Evolutionary conservation across 441 rosid species (phyloP), one percentile per base, ranked within the genome.

Genomic region (Adansonia gregorii): DNA sequence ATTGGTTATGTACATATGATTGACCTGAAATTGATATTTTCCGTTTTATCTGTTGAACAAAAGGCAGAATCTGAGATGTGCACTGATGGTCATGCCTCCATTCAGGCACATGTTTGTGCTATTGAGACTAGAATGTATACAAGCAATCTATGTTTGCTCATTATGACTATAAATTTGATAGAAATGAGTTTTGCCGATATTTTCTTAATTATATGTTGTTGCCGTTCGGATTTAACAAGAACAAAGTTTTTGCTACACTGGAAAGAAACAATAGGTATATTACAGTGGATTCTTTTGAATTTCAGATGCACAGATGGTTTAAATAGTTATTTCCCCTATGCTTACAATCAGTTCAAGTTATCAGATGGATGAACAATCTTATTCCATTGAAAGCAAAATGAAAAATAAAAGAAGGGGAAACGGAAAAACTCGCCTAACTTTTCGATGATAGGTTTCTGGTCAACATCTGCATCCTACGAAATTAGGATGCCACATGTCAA

Each of bases 391-490:
- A 69, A 67, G 74, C 74, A 71, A 71, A 71, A 52, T 52, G n/a
- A 52, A 31, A 31, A 15, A 12, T 10, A 67, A 31, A 52, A n/a
- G 41, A 1, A 12, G 12, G 48, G 63, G 74, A 52, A 52, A 71
- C 4, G 24, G 77, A 60, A 80, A 71, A 68, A 80, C 94, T 83
- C 79, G 88, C 99, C 96, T 79, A 93, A 71, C 83, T 88, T 92
- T 79, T 85, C 93, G 76, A 89, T 66, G 54, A 88, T 65, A 74
- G 79, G 80, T 80, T 84, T 86, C 81, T 82, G 87, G 78, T 90
- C 88, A 68, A 70, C 4, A 54, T 31, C 65, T 71, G 52, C 81
- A 73, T 81, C 80, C 97, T 93, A 85, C 74, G 84, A 72, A 80
- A 83, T 73, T 60, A 82, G 15, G 78, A 81, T 24, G 1, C 68